Conservation (phyloP, 768 basidiomycete genomes). For the Mycena haematopus region DNA sequence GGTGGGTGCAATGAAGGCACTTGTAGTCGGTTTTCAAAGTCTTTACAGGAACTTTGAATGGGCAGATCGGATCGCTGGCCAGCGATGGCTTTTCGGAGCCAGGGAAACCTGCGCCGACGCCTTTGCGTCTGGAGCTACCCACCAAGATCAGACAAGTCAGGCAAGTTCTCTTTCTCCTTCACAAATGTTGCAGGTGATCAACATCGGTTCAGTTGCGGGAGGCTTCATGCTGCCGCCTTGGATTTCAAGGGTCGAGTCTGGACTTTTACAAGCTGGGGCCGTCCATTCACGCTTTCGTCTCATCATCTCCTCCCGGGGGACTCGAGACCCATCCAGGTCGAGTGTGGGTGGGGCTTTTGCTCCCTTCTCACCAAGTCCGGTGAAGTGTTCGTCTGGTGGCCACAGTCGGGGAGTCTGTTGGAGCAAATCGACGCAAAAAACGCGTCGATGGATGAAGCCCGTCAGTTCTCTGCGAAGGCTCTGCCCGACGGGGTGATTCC, state of each 20-base stretch:
- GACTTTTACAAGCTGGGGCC: conserved; percentile 81
- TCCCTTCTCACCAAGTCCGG: conserved; percentile 75
- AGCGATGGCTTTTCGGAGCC: conserved; percentile 64
- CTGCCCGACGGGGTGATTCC: conserved; percentile 53
- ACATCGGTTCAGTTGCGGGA: conserved; percentile 65
- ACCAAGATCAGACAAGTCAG: conserved; percentile 67
- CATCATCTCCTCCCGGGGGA: conserved; percentile 45
- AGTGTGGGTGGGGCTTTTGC: conserved; percentile 85
- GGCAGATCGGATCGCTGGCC: conserved; percentile 44
- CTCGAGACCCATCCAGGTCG: conserved; percentile 60
- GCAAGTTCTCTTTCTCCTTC: conserved; percentile 41
- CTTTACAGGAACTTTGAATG: conserved; percentile 65
- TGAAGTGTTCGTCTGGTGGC: conserved; percentile 80
- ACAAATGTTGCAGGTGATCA: not conserved
- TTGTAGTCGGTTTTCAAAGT: not conserved
- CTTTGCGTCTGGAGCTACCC: conserved; percentile 67
- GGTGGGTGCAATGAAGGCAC: conserved; percentile 50
- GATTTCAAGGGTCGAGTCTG: conserved; percentile 68
- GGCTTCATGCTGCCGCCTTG: conserved; percentile 71
- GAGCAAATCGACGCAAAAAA: conserved; percentile 45
- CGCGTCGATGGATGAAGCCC: conserved; percentile 51
- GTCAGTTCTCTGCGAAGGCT: conserved; percentile 42
- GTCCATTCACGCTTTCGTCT: conserved; percentile 70
- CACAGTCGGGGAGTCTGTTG: conserved; percentile 52
- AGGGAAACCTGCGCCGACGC: conserved; percentile 55